Evolutionary conservation across 1,284 basidiomycete species (phyloP).

Genomic region (Marasmius oreades): DNA sequence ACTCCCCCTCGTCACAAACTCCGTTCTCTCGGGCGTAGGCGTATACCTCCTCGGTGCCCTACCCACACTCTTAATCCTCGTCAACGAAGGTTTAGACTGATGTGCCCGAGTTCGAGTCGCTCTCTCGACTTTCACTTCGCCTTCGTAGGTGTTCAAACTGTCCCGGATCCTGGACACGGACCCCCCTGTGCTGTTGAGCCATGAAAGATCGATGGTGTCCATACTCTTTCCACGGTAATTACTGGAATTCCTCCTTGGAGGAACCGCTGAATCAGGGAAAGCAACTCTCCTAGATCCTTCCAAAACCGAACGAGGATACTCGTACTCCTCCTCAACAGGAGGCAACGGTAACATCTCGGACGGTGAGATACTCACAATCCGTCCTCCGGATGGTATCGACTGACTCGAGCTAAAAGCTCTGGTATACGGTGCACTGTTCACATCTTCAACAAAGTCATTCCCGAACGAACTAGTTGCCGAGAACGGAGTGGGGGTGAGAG

Average conservation of each 20-base stretch:
- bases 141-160: neutral
- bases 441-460: slow-evolving; percentile 2
- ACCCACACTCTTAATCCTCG: slow-evolving; percentile 41
- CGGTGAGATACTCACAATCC: neutral
- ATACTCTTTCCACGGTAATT: slow-evolving; percentile 8
- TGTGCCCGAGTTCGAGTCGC: slow-evolving; percentile 7
- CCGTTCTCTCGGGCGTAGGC: slow-evolving; percentile 25
- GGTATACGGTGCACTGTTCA: neutral
- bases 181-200: slow-evolving; percentile 1
- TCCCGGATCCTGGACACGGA: no score
- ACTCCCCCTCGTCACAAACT: slow-evolving; percentile 23
- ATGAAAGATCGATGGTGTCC: slow-evolving; percentile 12
- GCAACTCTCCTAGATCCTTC: neutral
- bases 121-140: neutral
- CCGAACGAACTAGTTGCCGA: slow-evolving; percentile 13
- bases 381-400: neutral
- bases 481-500: slow-evolving; percentile 7
- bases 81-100: slow-evolving; percentile 8
- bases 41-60: slow-evolving; percentile 34
- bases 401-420: neutral
- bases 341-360: neutral
- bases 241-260: neutral
- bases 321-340: no score
- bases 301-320: no score
- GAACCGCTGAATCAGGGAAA: neutral